phyloP scores from a whole-genome alignment of 108 stramenopile species.

The Skeletonema costatum region DNA sequence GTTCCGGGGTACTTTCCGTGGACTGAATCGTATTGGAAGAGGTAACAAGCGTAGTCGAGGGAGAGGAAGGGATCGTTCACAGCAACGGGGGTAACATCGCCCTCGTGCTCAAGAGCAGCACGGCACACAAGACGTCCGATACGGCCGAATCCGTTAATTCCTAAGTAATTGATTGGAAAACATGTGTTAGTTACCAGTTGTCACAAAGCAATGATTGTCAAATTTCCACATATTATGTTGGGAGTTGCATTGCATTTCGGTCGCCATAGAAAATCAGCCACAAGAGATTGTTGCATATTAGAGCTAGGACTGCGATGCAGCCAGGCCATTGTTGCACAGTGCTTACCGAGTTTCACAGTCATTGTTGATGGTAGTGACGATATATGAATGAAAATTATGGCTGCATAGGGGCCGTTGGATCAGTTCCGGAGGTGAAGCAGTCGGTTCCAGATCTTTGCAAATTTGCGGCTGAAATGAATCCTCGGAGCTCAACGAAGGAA shows the following conservation, averaged over 20 bases:
- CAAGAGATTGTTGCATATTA: neutral
- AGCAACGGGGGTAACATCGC: conserved; percentile 74
- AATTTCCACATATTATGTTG: no score
- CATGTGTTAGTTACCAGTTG: neutral
- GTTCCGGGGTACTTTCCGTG: conserved; percentile 91
- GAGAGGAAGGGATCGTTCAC: conserved; percentile 95
- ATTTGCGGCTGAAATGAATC: no score
- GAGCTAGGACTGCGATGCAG: neutral
- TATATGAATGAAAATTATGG: neutral
- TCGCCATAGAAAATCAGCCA: neutral
- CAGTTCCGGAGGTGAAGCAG: neutral
- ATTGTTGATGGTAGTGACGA: neutral
- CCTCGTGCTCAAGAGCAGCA: conserved; percentile 63
- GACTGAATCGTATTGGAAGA: conserved; percentile 97
- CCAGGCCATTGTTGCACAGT: neutral
- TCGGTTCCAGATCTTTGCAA: no score
- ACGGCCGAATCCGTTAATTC: conserved; percentile 91
- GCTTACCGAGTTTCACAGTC: conserved; percentile 51
- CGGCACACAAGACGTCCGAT: conserved; percentile 89
- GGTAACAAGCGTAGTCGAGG: conserved; percentile 90
- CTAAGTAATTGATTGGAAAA: conserved; percentile 15
- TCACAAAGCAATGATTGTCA: no score
- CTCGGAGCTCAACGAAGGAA: no score
- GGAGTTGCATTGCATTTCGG: neutral
- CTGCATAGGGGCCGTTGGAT: neutral